Evolutionary conservation across 139 green algal genomes (phyloP).

Genomic region (Picochlorum sp.): DNA sequence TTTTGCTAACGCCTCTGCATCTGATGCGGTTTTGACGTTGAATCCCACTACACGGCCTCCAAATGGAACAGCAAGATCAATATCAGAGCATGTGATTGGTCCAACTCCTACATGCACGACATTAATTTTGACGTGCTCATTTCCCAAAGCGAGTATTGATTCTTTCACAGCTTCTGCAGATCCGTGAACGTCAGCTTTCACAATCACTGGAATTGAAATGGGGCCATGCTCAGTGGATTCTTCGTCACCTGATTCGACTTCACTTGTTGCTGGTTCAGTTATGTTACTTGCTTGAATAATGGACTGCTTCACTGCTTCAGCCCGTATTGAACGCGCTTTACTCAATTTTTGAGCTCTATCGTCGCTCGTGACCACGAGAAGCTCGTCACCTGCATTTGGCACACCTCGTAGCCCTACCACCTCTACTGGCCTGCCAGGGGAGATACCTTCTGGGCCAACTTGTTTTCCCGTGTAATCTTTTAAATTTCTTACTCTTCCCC

Average conservation of each 20-base stretch:
- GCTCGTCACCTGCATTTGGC: constrained; percentile 71
- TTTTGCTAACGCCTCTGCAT: constrained; percentile 38
- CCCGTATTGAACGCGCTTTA: constrained; percentile 3
- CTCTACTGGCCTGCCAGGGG: constrained; percentile 56
- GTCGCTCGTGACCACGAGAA: constrained; percentile 47
- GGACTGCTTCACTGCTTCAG: neutral
- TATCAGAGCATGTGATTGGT: constrained; percentile 52
- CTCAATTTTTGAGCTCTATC: constrained; percentile 43
- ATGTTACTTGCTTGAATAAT: too few relatives aligned
- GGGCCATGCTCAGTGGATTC: neutral
- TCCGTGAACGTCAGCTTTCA: constrained; percentile 82
- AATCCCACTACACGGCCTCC: constrained; percentile 66
- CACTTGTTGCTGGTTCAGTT: too few relatives aligned
- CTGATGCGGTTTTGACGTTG: constrained; percentile 37
- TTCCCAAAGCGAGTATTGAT: constrained; percentile 31
- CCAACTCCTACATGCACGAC: constrained; percentile 59
- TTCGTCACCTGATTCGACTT: too few relatives aligned
- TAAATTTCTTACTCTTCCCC: constrained; percentile 49
- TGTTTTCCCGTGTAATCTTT: constrained; percentile 13
- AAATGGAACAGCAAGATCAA: constrained; percentile 56
- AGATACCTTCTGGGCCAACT: constrained; percentile 22
- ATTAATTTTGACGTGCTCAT: constrained; percentile 19
- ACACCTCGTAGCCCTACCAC: constrained; percentile 59
- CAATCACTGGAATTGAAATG: constrained; percentile 41
- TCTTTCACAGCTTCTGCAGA: constrained; percentile 49